Conservation (phyloP, 2,329 filamentous ascomycete species). For the Iodosphaeria phyllophila region DNA sequence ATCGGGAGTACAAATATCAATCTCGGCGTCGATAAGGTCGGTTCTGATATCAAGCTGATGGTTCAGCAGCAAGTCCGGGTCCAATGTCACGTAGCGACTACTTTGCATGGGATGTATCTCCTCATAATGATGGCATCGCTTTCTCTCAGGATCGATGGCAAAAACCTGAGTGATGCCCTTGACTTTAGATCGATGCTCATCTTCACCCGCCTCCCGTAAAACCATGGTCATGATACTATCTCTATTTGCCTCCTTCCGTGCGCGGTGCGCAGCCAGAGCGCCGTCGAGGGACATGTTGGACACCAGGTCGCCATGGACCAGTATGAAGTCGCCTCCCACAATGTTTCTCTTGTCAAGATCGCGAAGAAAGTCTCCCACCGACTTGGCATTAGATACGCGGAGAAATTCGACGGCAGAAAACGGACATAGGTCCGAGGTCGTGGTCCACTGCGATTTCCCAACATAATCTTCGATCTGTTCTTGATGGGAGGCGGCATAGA, state of each 20-base stretch:
- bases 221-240: constrained; percentile 98
- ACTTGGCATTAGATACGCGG: constrained; percentile 64
- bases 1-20: constrained; percentile 95
- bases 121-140: constrained; percentile 83
- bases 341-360: constrained; percentile 76
- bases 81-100: constrained; percentile 50
- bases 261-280: constrained; percentile 61
- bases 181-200: constrained; percentile 56
- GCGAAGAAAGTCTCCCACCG: constrained; percentile 84
- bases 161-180: constrained; percentile 66
- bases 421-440: constrained; percentile 32
- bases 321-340: constrained; percentile 76
- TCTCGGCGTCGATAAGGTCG: constrained; percentile 82
- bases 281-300: constrained; percentile 74
- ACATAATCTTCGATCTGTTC: constrained; percentile 80
- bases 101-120: constrained; percentile 58
- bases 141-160: constrained; percentile 61
- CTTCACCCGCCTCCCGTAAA: constrained; percentile 54
- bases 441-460: constrained; percentile 55
- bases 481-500: constrained; percentile 79
- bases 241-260: constrained; percentile 65
- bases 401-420: constrained; percentile 74
- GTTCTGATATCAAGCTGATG: constrained; percentile 64
- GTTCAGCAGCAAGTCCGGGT: constrained; percentile 58
- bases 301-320: constrained; percentile 84